Evolutionary conservation across 805 yeast genomes (phyloP).

Genomic region (Kodamaea restingae): DNA sequence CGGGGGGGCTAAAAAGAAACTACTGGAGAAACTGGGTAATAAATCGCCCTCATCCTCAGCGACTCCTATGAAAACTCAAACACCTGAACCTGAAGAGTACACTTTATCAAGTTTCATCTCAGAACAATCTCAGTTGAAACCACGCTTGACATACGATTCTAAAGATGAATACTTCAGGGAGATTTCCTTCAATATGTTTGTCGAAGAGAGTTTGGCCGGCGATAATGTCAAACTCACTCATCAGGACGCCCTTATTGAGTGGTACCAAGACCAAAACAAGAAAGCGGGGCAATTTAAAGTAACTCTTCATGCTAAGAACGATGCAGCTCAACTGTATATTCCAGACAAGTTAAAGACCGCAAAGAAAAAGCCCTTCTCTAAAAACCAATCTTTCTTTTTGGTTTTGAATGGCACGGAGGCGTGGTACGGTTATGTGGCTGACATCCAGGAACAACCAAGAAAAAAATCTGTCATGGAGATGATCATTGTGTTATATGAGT

Average conservation of each 20-base stretch:
- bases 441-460: constrained; percentile 13
- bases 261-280: constrained; percentile 46
- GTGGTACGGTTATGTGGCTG: constrained; percentile 58
- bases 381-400: constrained; percentile 56
- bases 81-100: constrained; percentile 6
- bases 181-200: constrained; percentile 56
- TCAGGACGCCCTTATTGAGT: constrained; percentile 47
- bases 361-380: constrained; percentile 56
- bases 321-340: constrained; percentile 46
- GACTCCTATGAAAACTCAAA: too few relatives aligned
- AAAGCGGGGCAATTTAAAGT: constrained; percentile 39
- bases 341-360: constrained; percentile 48
- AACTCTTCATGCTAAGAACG: constrained; percentile 42
- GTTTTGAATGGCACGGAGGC: constrained; percentile 46
- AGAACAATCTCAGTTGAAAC: constrained; percentile 16
- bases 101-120: constrained; percentile 7
- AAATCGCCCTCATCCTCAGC: too few relatives aligned
- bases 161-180: constrained; percentile 52
- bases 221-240: constrained; percentile 35
- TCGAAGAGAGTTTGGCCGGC: constrained; percentile 51
- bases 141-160: constrained; percentile 46
- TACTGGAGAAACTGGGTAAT: too few relatives aligned
- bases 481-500: constrained; percentile 49
- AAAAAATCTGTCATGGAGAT: constrained; percentile 31
- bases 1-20: too few relatives aligned